Conservation (phyloP, 768 basidiomycete genomes). For the Calvatia gigantea region DNA sequence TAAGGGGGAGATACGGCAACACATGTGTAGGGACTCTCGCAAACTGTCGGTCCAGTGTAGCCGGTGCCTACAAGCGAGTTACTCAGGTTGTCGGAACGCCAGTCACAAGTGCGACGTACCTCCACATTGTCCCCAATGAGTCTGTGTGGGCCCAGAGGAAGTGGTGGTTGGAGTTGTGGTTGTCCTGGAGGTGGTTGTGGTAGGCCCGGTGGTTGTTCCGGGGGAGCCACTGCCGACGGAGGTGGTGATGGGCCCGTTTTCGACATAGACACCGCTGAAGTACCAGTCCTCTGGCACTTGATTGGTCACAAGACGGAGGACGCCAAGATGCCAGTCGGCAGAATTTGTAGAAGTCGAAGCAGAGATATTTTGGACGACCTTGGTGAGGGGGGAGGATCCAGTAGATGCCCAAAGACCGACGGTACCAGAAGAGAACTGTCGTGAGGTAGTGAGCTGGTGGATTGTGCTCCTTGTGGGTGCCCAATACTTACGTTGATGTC, state of each 20-base stretch:
- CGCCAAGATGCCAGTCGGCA: conserved; percentile 59
- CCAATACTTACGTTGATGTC: conserved; percentile 49
- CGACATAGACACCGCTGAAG: conserved; percentile 59
- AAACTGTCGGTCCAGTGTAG: conserved; percentile 44
- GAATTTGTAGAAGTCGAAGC: conserved; percentile 56
- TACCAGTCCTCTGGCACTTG: conserved; percentile 52
- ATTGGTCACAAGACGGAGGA: conserved; percentile 50
- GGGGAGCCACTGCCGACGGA: conserved; percentile 35
- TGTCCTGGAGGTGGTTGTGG: conserved; percentile 21
- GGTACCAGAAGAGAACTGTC: conserved; percentile 48
- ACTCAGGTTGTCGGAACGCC: not conserved
- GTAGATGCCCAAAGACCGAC: conserved; percentile 60
- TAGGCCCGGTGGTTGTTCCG: conserved; percentile 15
- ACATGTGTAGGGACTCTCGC: conserved; percentile 40
- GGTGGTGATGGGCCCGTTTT: conserved; percentile 54
- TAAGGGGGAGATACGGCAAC: conserved; percentile 46
- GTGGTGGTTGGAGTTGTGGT: conserved; percentile 28
- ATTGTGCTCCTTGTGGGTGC: not conserved
- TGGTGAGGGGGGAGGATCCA: conserved; percentile 40
- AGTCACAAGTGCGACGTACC: conserved; percentile 24
- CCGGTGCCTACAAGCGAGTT: conserved; percentile 30
- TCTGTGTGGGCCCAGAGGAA: conserved; percentile 34
- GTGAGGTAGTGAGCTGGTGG: not conserved
- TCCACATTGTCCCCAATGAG: conserved; percentile 52
- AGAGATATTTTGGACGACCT: conserved; percentile 44